phyloP scores from a whole-genome alignment of 305 asterid genomes.

The Euphrasia arctica region DNA sequence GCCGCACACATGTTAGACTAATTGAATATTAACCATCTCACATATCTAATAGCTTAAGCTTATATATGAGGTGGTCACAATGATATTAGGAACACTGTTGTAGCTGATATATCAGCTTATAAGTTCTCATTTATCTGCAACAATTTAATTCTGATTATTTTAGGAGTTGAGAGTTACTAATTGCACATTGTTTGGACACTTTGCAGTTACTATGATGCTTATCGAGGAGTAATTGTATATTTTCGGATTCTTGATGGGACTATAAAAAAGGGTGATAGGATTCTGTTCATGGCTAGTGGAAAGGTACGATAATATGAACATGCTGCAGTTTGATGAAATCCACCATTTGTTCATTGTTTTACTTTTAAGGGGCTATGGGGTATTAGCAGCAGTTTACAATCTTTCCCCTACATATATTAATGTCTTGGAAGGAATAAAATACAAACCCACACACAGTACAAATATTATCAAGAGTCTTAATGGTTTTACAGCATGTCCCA shows the following conservation, averaged over 20 bases:
- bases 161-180: slow-evolving; percentile 27
- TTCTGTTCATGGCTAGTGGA: slow-evolving; percentile 93
- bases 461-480: too few species aligned
- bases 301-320: slow-evolving; percentile 51
- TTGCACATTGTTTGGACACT: slow-evolving; percentile 22
- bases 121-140: slow-evolving; percentile 11
- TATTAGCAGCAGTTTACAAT: slow-evolving; percentile 12
- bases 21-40: too few species aligned
- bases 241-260: slow-evolving; percentile 94
- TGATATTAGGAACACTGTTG: background rate
- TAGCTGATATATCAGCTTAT: slow-evolving; percentile 12
- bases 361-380: slow-evolving; percentile 1
- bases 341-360: slow-evolving; percentile 18
- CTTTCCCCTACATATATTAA: slow-evolving; percentile 6
- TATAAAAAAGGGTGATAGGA: slow-evolving; percentile 78
- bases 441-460: background rate
- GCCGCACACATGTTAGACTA: too few species aligned
- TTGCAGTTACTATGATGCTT: slow-evolving; percentile 92
- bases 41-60: too few species aligned
- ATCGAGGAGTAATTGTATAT: slow-evolving; percentile 94
- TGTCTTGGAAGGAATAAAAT: slow-evolving; percentile 10
- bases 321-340: slow-evolving; percentile 20
- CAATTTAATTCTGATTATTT: slow-evolving; percentile 13
- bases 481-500: too few species aligned
- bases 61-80: too few species aligned